Evolutionary conservation across 2,329 filamentous ascomycete genomes (phyloP), one percentile per base, ranked within the genome.

Genomic region (Alternaria hordeiaustralica): DNA sequence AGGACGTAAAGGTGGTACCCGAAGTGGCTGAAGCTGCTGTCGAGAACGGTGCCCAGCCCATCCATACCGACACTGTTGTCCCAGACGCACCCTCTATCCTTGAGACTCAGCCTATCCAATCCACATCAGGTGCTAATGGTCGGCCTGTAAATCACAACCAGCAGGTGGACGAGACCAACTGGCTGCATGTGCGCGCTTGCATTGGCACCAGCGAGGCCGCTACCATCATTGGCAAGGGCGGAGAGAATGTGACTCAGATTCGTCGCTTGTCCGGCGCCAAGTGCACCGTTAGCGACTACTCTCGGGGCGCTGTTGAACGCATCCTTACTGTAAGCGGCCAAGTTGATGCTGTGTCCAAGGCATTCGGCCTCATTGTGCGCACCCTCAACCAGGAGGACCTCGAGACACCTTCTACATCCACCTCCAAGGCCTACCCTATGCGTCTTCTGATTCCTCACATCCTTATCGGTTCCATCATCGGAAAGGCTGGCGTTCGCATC

Each of bases 211-310:
- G 94, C 49, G 96, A 99, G 82, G 96, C 96, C 71, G 96, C 96
- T 43, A 99, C 96, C 53, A 93, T 97, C 71, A 99, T 99, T 82
- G 96, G 96, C 78, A 99, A 99, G 84, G 95, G 94, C 68, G 96
- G 96, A 79, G 96, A 99, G 85, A 99, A 99, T 78, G 96, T 99
- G 51, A 97, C 94, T 71, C 93, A 97, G 83, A 98, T 99, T 78
- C 90, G 96, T 71, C 93, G 93, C 79, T 87, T 97, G 83, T 97
- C 96, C 56, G 94, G 94, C 74, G 96, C 96, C 71, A 98, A 98
- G 84, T 99, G 96, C 85, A 99, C 96, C 51, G 96, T 99, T 73
- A 97, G 94, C 84, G 96, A 99, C 82, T 99, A 98, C 78, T 92
- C 96, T 73, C 93, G 97, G 78, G 96, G 96, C 70, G 96, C 96